phyloP scores from a whole-genome alignment of 2,329 filamentous ascomycete species.

The Pyrenophora seminiperda region DNA sequence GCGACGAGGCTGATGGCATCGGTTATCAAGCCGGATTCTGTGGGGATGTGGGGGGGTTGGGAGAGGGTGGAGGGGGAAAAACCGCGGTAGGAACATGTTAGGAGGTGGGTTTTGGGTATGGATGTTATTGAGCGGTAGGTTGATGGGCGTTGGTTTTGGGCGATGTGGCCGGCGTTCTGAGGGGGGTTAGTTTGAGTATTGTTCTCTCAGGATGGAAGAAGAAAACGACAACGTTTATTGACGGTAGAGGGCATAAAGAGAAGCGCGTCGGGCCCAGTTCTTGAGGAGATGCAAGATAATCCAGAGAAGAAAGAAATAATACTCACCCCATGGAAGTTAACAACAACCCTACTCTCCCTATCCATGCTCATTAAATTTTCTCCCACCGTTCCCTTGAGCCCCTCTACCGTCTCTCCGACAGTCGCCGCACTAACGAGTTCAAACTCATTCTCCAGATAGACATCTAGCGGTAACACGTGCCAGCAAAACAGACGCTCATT shows the following conservation, averaged over 20 bases:
- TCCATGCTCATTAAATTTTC: slow-evolving; percentile 59
- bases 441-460: slow-evolving; percentile 74
- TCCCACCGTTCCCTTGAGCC: slow-evolving; percentile 55
- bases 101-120: slow-evolving; percentile 71
- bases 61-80: slow-evolving; percentile 81
- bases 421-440: slow-evolving; percentile 51
- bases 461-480: slow-evolving; percentile 82
- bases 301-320: slow-evolving; percentile 2
- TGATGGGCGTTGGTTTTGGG: slow-evolving; percentile 74
- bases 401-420: slow-evolving; percentile 50
- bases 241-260: not conserved
- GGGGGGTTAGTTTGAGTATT: not conserved
- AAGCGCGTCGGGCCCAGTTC: no score
- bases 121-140: slow-evolving; percentile 79
- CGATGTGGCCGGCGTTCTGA: slow-evolving; percentile 84
- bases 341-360: slow-evolving; percentile 58
- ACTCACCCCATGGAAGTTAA: slow-evolving; percentile 68
- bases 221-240: not conserved
- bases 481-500: slow-evolving; percentile 81
- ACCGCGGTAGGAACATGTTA: slow-evolving; percentile 90
- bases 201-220: not conserved
- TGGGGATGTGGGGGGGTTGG: slow-evolving; percentile 57
- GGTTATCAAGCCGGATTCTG: slow-evolving; percentile 78
- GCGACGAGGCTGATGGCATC: slow-evolving; percentile 77
- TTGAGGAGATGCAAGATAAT: not conserved